Percentiles rank a stretch among this genome's conserved stretches.
These are phyloP conservation scores for Linderina pennispora DNA, from an alignment of 192 early-diverging fungal genomes.

Conservation along the genomic window DNA sequence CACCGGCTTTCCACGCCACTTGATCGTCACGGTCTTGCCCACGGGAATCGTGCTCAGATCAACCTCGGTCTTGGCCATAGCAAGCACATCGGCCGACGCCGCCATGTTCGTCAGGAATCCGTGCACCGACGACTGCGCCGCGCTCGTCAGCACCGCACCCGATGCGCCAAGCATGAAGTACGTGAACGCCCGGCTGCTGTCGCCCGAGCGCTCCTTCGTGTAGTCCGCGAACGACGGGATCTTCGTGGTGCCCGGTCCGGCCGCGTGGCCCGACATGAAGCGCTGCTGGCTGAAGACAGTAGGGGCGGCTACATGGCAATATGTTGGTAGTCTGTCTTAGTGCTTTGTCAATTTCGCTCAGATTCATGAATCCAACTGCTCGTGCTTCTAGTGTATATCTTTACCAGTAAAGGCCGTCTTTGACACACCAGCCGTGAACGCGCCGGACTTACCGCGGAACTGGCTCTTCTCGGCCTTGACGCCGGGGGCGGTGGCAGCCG, in stretches of 20 bases:
- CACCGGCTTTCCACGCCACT: constrained; percentile 99
- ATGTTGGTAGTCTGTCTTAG: too few relatives aligned
- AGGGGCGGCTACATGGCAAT: constrained; percentile 14
- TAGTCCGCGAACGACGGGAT: constrained; percentile 76
- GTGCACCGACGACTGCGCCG: constrained; percentile 85
- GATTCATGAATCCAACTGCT: too few relatives aligned
- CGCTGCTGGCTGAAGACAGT: constrained; percentile 43
- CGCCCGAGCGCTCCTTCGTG: constrained; percentile 57
- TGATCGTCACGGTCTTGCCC: constrained; percentile 94
- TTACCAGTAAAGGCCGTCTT: constrained; percentile 39
- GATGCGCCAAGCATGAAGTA: constrained; percentile 95
- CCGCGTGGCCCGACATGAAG: constrained; percentile 49
- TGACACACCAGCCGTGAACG: constrained; percentile 17
- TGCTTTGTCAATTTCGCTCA: too few relatives aligned
- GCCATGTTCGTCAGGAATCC: constrained; percentile 75
- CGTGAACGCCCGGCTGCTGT: constrained; percentile 71
- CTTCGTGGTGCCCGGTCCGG: constrained; percentile 53
- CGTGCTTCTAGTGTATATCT: too few relatives aligned
- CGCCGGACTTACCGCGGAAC: constrained; percentile 28
- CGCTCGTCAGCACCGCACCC: constrained; percentile 71
- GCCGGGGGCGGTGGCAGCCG: constrained; percentile 14
- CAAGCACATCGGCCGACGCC: constrained; percentile 97
- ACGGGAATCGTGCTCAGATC: constrained; percentile 87
- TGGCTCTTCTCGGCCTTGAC: constrained; percentile 20
- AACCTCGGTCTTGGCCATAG: constrained; percentile 96